Percentiles rank a stretch among this genome's conserved stretches.
phyloP scores from a whole-genome alignment of 805 yeast genomes.

The Suhomyces prunicola region DNA sequence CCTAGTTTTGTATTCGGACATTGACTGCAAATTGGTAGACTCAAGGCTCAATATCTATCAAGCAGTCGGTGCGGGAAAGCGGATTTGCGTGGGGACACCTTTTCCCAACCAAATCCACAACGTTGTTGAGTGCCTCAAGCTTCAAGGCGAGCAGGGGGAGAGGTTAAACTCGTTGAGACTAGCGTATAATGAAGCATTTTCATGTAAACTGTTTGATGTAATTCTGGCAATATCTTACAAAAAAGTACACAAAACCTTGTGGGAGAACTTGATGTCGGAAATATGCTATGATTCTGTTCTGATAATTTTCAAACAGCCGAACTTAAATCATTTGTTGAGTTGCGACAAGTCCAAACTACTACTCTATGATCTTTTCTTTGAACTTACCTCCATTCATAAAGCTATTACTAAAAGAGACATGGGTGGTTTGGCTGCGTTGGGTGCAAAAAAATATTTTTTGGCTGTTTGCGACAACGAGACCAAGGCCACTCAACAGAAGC shows the following conservation, averaged over 20 bases:
- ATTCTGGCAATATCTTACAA: background rate
- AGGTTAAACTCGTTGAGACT: background rate
- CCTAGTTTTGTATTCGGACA: slow-evolving; percentile 10
- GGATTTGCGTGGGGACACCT: background rate
- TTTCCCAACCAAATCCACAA: background rate
- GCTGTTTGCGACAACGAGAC: background rate
- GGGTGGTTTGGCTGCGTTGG: background rate
- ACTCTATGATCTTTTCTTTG: background rate
- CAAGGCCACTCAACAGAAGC: background rate
- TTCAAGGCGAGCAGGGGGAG: background rate
- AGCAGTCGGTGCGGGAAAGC: background rate
- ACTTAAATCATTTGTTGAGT: background rate
- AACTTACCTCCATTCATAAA: background rate
- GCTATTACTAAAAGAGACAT: background rate
- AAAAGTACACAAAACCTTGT: background rate
- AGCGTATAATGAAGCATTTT: background rate
- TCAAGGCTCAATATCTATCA: background rate
- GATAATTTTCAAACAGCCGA: background rate
- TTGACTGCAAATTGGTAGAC: slow-evolving; percentile 1
- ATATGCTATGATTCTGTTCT: background rate
- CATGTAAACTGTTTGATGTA: background rate
- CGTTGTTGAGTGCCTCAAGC: background rate
- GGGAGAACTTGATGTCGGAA: background rate
- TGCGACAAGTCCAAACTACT: background rate
- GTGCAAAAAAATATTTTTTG: background rate